Percentiles rank a stretch among this genome's conserved stretches.
These are phyloP conservation scores for Dunaliella primolecta DNA, from an alignment of 139 green algal genomes.

Conservation along the genomic window DNA sequence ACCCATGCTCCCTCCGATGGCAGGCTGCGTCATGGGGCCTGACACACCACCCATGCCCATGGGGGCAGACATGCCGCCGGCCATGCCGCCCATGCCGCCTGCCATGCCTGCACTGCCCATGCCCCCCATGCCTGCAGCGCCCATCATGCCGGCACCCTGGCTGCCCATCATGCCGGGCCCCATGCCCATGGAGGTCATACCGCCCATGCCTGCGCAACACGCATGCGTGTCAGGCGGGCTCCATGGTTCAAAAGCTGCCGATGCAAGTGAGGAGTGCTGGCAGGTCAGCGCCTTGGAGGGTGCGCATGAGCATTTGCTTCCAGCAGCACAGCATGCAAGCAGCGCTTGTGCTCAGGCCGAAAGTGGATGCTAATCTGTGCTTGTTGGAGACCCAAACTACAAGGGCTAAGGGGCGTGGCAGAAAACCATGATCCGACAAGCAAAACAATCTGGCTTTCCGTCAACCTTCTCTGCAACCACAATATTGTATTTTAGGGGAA, in stretches of 20 bases:
- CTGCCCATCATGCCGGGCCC: slow-evolving; percentile 1
- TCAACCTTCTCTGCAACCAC: too few relatives aligned
- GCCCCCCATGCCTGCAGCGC: slow-evolving; percentile 15
- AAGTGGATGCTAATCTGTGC: background rate
- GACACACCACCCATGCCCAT: slow-evolving; percentile 1
- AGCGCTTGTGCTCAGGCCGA: background rate
- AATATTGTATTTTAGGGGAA: too few relatives aligned
- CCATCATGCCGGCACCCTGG: slow-evolving; percentile 24
- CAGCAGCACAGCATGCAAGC: too few relatives aligned
- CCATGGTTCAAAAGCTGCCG: too few relatives aligned
- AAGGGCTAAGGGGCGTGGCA: too few relatives aligned
- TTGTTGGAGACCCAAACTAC: too few relatives aligned
- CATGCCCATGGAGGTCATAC: background rate
- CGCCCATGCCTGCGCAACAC: slow-evolving; percentile 1
- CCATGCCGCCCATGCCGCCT: slow-evolving; percentile 32
- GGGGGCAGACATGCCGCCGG: slow-evolving; percentile 3
- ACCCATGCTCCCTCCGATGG: background rate
- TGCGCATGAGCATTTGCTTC: too few relatives aligned
- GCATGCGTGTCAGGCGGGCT: too few relatives aligned
- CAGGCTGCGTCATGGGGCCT: background rate
- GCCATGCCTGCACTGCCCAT: slow-evolving; percentile 19
- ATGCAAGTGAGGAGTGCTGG: too few relatives aligned
- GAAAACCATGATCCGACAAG: too few relatives aligned
- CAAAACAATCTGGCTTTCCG: too few relatives aligned
- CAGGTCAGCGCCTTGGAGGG: too few relatives aligned